phyloP scores from a whole-genome alignment of 768 basidiomycete species.

The Pleurotus tuoliensis region DNA sequence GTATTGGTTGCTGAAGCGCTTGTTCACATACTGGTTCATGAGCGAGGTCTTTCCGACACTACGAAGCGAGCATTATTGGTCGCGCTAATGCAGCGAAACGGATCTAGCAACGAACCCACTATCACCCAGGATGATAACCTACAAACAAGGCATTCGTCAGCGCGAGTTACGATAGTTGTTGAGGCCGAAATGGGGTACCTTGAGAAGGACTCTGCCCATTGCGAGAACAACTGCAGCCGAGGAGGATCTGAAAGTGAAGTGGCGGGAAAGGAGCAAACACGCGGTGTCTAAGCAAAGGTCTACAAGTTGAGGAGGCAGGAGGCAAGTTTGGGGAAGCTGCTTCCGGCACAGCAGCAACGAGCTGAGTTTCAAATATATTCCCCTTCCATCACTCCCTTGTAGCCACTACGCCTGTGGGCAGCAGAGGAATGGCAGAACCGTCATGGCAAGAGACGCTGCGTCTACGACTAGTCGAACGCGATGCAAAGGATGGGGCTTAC shows the following conservation, averaged over 20 bases:
- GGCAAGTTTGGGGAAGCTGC: neutral
- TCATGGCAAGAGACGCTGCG: constrained; percentile 83
- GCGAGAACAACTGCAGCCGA: constrained; percentile 18
- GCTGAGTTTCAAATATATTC: constrained; percentile 5
- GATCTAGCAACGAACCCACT: constrained; percentile 65
- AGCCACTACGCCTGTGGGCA: neutral
- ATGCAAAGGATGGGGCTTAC: constrained; percentile 76
- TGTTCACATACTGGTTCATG: constrained; percentile 99
- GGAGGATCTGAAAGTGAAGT: constrained; percentile 20
- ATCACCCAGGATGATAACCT: constrained; percentile 99
- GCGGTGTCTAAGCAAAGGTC: neutral
- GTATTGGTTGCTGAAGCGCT: constrained; percentile 99
- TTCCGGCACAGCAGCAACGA: constrained; percentile 3
- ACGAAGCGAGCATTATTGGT: constrained; percentile 10
- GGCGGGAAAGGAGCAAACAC: constrained; percentile 7
- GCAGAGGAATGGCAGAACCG: constrained; percentile 66
- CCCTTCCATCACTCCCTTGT: neutral
- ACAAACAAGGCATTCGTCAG: constrained; percentile 10
- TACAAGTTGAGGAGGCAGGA: neutral
- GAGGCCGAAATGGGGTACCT: constrained; percentile 40
- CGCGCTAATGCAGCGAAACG: neutral
- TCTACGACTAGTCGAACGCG: constrained; percentile 76
- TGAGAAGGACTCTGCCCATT: constrained; percentile 87
- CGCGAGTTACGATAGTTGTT: neutral
- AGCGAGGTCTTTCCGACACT: constrained; percentile 99